A percentile compares a stretch with the other conserved stretches of the same genome.
Evolutionary conservation across 129 eudicot species (phyloP).

Genomic region (sunflower (Helianthus annuus)): DNA sequence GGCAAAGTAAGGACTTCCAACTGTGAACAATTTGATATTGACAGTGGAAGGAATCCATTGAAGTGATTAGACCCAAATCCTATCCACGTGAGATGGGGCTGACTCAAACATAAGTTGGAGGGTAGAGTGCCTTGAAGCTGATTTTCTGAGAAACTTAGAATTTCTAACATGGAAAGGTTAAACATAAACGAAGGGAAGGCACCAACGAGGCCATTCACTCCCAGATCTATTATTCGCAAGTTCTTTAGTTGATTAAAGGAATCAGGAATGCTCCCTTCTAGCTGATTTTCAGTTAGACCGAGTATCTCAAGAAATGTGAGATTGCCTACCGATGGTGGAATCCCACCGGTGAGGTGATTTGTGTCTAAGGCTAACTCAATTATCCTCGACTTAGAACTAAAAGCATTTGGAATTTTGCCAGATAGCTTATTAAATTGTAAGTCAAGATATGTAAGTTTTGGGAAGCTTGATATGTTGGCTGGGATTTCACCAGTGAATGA

Average conservation of each 20-base stretch:
- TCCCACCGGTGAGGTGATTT: no score
- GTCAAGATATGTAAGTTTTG: no score
- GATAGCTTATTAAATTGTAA: no score
- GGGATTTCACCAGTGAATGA: no score
- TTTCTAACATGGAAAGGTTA: conserved; percentile 23
- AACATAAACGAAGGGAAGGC: conserved; percentile 29
- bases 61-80: conserved; percentile 7
- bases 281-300: neutral
- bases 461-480: no score
- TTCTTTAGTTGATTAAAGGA: neutral
- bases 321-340: conserved; percentile 32
- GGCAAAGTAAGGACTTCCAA: conserved; percentile 2
- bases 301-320: conserved; percentile 15
- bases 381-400: no score
- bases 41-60: conserved; percentile 34
- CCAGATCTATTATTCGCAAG: neutral
- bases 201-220: conserved; percentile 16
- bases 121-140: conserved; percentile 31
- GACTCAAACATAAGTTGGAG: conserved; percentile 13
- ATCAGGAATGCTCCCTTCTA: conserved; percentile 37
- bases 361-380: no score
- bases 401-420: no score
- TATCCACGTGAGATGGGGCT: conserved; percentile 13
- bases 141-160: conserved; percentile 15
- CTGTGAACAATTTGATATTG: conserved; percentile 38